Evolutionary conservation across 2,329 filamentous ascomycete species (phyloP).

Genomic region (Iodosphaeria phyllophila): DNA sequence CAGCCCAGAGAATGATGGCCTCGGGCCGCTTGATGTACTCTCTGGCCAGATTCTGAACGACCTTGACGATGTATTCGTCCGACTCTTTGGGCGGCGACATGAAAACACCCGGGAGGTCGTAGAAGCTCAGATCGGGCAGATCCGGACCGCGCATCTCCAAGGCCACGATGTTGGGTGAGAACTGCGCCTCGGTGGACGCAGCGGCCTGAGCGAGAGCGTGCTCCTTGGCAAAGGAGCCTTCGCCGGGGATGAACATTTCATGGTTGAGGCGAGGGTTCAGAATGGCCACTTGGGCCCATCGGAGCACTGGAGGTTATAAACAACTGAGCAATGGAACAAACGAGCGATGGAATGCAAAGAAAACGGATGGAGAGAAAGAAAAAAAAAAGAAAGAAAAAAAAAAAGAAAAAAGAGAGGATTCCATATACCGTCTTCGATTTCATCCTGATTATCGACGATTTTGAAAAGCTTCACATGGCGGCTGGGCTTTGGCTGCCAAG

Average conservation of each 20-base stretch:
- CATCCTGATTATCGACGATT: conserved; percentile 35
- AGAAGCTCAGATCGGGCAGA: conserved; percentile 62
- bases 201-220: conserved; percentile 17
- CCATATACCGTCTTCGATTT: conserved; percentile 55
- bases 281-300: conserved; percentile 60
- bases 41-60: conserved; percentile 52
- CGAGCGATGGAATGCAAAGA: no score
- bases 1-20: conserved; percentile 59
- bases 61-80: conserved; percentile 49
- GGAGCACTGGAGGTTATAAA: no score
- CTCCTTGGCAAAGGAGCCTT: conserved; percentile 21
- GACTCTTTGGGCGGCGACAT: conserved; percentile 43
- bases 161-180: conserved; percentile 66
- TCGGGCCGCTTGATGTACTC: conserved; percentile 51
- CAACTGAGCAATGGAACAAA: no score
- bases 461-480: conserved; percentile 39
- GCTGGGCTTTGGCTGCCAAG: conserved; percentile 36
- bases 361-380: no score
- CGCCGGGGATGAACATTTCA: conserved; percentile 32
- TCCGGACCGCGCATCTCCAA: conserved; percentile 56
- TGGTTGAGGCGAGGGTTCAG: conserved; percentile 44
- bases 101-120: conserved; percentile 72
- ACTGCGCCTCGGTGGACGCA: conserved; percentile 37
- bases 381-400: no score
- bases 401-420: no score